Base-by-base conservation (phyloP, 2,329 filamentous ascomycete genomes). In the Fusarium torulosum region DNA sequence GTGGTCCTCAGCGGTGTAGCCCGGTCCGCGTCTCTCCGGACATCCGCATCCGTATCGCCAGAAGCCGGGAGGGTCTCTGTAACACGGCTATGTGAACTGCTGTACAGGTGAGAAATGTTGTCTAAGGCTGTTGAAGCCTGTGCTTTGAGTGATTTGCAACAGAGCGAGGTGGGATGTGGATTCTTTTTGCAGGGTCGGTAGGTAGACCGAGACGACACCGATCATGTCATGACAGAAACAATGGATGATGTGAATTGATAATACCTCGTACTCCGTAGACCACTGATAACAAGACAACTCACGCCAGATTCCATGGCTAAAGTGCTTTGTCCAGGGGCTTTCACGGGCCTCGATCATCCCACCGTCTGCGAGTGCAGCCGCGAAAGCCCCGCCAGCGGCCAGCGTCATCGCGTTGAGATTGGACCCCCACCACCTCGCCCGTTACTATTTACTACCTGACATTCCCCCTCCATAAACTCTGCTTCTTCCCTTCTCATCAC, bases 401-500 rank as follows among this genome's bases (percentile, higher is more conserved):
- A 23, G 56, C 66, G 66, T 70, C 67, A 70, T 70, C 31, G 55
- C 35, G 54, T 38, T 63, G 59, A 63, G 38, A 41, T 63, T 54
- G 11, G 53, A 50, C 64, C 67, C 67, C 67, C 67, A 70, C 67
- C 61, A 47, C 17, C 15, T 52, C 38, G 25, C 33, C 35, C 17
- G 35, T n/a, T 40, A 50, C 20, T 66, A 60, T 57, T 64, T 67
- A 65, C 64, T 66, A 47, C 69, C 47, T 47, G 54, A 33, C 41
- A 17, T 42, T 61, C 59, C 59, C 59, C 59, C 59, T 61, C 35
- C 45, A 52, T 43, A 60, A 71, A 61, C 67, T 66, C 62, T 69
- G 58, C 66, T 63, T 53, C 70, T 46, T 46, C 29, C n/a, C 70
- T 66, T 71, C 46, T 66, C 65, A 63, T 59, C 65, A 63, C 50